Conservation (phyloP, 139 green algal genomes). For the Chlamydomonas eustigma region DNA sequence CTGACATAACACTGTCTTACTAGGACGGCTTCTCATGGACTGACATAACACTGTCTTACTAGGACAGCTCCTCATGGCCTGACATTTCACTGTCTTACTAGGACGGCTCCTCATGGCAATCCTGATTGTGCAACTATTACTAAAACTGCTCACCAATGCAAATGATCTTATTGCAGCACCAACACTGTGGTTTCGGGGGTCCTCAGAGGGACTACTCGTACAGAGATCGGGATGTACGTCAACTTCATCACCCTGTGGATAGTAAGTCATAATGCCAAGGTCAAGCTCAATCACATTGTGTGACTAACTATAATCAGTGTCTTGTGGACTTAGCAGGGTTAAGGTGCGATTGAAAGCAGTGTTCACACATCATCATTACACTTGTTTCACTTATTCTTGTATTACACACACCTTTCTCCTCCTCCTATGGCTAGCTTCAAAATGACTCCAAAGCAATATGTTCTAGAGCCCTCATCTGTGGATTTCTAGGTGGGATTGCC, state of each 20-base stretch:
- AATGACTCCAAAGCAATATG: neutral
- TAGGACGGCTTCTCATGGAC: no score
- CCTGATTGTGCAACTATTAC: no score
- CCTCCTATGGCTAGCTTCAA: neutral
- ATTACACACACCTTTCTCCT: neutral
- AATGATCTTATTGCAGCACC: no score
- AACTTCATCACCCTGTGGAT: conserved; percentile 18
- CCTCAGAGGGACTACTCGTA: neutral
- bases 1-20: no score
- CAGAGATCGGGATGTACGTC: neutral
- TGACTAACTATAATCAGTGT: neutral
- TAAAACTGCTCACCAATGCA: no score
- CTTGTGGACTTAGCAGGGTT: neutral
- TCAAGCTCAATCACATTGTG: neutral
- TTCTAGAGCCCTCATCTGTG: neutral
- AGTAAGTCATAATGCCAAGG: neutral
- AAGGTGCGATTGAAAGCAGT: neutral
- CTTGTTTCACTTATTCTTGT: neutral
- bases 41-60: no score
- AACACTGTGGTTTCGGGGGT: conserved; percentile 12
- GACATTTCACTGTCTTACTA: no score
- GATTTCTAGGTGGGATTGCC: conserved; percentile 1
- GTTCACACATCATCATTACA: neutral
- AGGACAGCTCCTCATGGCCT: no score
- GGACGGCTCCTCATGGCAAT: no score